A percentile compares a stretch with the other conserved stretches of the same genome.
phyloP scores from a whole-genome alignment of 805 yeast genomes.

The Maudiozyma turicensis region DNA sequence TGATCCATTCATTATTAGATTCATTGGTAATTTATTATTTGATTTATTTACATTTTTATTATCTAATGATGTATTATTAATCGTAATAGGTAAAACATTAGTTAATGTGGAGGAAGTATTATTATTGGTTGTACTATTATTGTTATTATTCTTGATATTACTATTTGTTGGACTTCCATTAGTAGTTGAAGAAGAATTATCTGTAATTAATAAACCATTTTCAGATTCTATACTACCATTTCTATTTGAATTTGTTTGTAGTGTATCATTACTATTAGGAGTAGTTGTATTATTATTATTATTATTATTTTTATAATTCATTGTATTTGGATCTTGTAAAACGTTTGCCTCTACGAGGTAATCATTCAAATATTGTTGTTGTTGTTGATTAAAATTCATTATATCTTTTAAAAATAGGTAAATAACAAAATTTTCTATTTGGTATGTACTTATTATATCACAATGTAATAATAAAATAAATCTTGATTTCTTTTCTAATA shows the following conservation, averaged over 20 bases:
- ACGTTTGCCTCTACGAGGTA: not conserved
- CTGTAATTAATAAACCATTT: not conserved
- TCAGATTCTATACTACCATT: not conserved
- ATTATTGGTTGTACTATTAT: not conserved
- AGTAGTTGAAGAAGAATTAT: not conserved
- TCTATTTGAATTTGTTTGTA: not conserved
- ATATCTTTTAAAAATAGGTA: too few relatives aligned
- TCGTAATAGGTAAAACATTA: not conserved
- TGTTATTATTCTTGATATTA: not conserved
- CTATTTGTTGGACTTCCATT: not conserved
- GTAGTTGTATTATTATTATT: not conserved
- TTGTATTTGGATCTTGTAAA: not conserved
- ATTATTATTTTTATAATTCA: not conserved
- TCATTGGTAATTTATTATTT: not conserved
- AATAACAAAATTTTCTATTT: too few relatives aligned
- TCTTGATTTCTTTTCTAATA: too few relatives aligned
- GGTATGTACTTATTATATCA: too few relatives aligned
- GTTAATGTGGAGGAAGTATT: too few relatives aligned
- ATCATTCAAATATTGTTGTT: not conserved
- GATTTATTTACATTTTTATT: not conserved
- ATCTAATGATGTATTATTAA: not conserved
- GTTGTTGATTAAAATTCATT: not conserved
- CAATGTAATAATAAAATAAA: too few relatives aligned
- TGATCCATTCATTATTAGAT: not conserved
- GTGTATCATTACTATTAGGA: not conserved